Evolutionary conservation across 495 filamentous ascomycete genomes (phyloP).

Genomic region (Penicillium lagena): DNA sequence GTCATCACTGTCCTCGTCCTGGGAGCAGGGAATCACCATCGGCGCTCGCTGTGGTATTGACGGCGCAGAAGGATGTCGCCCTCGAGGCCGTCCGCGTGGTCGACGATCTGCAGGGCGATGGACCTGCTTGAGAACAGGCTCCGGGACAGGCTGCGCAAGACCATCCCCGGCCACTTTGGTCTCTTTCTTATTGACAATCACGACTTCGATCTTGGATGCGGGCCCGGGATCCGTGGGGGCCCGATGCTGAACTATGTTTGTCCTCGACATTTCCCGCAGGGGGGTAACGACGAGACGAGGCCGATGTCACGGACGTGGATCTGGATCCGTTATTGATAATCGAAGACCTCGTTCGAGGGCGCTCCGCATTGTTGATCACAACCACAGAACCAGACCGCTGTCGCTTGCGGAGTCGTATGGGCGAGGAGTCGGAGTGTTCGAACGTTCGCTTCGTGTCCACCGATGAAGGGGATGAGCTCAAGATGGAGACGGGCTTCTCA

Average conservation of each 20-base stretch:
- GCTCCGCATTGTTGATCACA: slow-evolving; percentile 3
- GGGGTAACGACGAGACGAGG: slow-evolving; percentile 3
- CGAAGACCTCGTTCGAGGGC: neutral
- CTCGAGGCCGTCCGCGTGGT: slow-evolving; percentile 10
- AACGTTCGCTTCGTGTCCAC: slow-evolving; percentile 15
- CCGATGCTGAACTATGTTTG: neutral
- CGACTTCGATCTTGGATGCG: slow-evolving; percentile 26
- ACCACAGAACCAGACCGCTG: slow-evolving; percentile 11
- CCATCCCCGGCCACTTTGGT: neutral
- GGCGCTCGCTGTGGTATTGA: slow-evolving; percentile 1
- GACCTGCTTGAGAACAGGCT: slow-evolving; percentile 8
- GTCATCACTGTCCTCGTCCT: slow-evolving; percentile 36
- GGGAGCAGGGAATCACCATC: slow-evolving; percentile 19
- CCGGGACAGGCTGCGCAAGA: neutral
- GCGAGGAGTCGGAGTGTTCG: slow-evolving; percentile 6
- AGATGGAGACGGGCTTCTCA: slow-evolving; percentile 15
- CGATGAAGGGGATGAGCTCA: slow-evolving; percentile 28
- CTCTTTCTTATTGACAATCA: slow-evolving; percentile 26
- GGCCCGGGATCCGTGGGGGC: neutral
- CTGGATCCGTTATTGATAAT: neutral
- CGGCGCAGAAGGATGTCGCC: neutral
- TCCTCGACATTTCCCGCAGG: slow-evolving; percentile 14
- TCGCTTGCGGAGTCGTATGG: slow-evolving; percentile 21
- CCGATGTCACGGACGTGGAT: slow-evolving; percentile 7
- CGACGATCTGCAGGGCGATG: slow-evolving; percentile 15